Evolutionary conservation across 1,139 yeast species (phyloP), one percentile per base, ranked within the genome.

Genomic region (Geotrichum histeridarum): DNA sequence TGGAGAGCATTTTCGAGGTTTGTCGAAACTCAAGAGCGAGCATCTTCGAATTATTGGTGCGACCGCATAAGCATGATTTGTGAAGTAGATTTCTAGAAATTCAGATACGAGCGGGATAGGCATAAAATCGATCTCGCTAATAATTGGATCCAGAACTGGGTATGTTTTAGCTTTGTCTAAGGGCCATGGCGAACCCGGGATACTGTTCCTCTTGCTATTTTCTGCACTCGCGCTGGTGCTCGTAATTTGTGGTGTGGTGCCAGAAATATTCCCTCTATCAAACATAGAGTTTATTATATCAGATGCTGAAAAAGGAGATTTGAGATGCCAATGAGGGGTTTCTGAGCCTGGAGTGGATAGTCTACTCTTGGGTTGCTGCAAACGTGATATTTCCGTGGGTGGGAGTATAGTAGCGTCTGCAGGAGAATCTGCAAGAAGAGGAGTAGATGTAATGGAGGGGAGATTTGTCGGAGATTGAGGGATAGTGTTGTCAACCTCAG

Each of bases 1-100:
- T 4, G 69, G 63, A n/a, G 72, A 67, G 22, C 71, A 63, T 36
- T 60, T 60, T 31, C 77, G 59, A 2, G 68, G 69, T 7, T 56
- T 55, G 5, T 51, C 57, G 6, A 48, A 56, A 15, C 65, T 61
- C 17, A 60, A 48, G 6, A 59, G 31, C 2, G 63, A 58, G 12
- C 56, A 58, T 31, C 54, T 46, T 15, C 62, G 53, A n/a, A 61
- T 50, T n/a, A 61, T 60, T 4, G 64, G 64, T 5, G 64, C 63
- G 4, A 61, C 59, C 12, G 63, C 59, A 46, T 60, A 61, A 3
- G 59, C 60, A 9, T 59, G 57, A 50, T 61, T 59, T 14, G 63
- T 61, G 38, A 61, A 61, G 47, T 60, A 61, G 11, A 61, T 60
- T 42, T 61, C 63, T 44, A 61, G 30, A 47, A 52, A 52, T 43